Evolutionary conservation across 73 alveolate genomes (phyloP).

Genomic region (Uronychia setigera): DNA sequence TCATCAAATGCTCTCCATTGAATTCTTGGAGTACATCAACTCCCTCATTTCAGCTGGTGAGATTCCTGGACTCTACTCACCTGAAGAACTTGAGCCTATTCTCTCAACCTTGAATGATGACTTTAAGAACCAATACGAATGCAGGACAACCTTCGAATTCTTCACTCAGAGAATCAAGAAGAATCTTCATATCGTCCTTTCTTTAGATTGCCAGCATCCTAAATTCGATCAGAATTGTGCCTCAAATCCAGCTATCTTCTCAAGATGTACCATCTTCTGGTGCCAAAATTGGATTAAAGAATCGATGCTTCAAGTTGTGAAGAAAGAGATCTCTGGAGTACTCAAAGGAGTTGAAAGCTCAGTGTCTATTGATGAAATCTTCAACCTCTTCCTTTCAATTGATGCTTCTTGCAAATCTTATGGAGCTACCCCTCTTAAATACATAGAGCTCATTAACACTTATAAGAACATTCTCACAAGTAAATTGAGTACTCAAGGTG

Average conservation of each 20-base stretch:
- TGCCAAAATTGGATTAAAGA: constrained; percentile 83
- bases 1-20: constrained; percentile 94
- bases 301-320: constrained; percentile 60
- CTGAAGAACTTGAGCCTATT: constrained; percentile 97
- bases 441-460: constrained; percentile 64
- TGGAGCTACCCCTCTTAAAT: constrained; percentile 80
- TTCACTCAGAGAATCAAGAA: constrained; percentile 85
- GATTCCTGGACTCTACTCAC: constrained; percentile 98
- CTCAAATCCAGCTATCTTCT: constrained; percentile 97
- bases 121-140: constrained; percentile 81
- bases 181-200: constrained; percentile 93
- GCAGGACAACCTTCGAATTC: constrained; percentile 85
- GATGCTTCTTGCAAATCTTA: constrained; percentile 46
- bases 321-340: constrained; percentile 57
- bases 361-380: constrained; percentile 47
- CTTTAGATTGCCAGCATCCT: constrained; percentile 96
- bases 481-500: constrained; percentile 90
- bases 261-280: constrained; percentile 97
- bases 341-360: constrained; percentile 26
- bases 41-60: constrained; percentile 97
- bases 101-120: constrained; percentile 79
- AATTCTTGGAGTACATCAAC: constrained; percentile 91
- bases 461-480: constrained; percentile 64
- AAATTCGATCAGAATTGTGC: constrained; percentile 96
- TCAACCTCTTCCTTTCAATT: constrained; percentile 35